These are phyloP conservation scores for Fusarium pseudoanthophilum DNA, from an alignment of 2,329 filamentous ascomycete species.

Conservation along the genomic window DNA sequence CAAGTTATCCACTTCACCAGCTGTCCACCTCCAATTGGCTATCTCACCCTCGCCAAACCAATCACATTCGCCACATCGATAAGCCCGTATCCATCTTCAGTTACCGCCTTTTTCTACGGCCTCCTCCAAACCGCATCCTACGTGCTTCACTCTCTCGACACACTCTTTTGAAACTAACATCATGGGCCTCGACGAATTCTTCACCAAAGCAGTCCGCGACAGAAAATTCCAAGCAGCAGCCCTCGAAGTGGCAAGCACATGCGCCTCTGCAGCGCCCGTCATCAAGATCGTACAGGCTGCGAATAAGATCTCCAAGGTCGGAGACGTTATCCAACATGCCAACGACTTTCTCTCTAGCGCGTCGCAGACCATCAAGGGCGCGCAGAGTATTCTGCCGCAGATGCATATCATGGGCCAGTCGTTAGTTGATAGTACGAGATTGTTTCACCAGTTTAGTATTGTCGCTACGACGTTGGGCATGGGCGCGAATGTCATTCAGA, in stretches of 20 bases:
- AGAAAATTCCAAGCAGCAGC: conserved; percentile 25
- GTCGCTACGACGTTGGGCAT: conserved; percentile 48
- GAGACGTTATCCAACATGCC: conserved; percentile 40
- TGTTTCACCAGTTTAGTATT: conserved; percentile 48
- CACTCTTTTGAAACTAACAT: neutral
- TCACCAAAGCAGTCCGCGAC: conserved; percentile 26
- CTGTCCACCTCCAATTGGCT: conserved; percentile 22
- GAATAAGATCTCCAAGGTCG: conserved; percentile 40
- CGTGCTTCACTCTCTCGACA: neutral
- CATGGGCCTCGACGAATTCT: conserved; percentile 28
- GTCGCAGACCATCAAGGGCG: conserved; percentile 35
- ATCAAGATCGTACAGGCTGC: conserved; percentile 43
- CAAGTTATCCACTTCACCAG: conserved; percentile 19
- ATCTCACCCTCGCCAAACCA: neutral
- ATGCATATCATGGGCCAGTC: conserved; percentile 52
- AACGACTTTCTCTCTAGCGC: conserved; percentile 39
- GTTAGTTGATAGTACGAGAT: conserved; percentile 47
- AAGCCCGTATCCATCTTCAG: conserved; percentile 25
- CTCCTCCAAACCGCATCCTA: neutral
- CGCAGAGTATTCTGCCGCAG: conserved; percentile 44
- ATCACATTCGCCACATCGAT: neutral
- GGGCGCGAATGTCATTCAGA: conserved; percentile 50
- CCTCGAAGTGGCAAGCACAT: conserved; percentile 27
- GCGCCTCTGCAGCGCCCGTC: conserved; percentile 26
- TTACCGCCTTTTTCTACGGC: conserved; percentile 31